Evolutionary conservation across 495 filamentous ascomycete species (phyloP).

Genomic region (Penicillium cosmopolitanum): DNA sequence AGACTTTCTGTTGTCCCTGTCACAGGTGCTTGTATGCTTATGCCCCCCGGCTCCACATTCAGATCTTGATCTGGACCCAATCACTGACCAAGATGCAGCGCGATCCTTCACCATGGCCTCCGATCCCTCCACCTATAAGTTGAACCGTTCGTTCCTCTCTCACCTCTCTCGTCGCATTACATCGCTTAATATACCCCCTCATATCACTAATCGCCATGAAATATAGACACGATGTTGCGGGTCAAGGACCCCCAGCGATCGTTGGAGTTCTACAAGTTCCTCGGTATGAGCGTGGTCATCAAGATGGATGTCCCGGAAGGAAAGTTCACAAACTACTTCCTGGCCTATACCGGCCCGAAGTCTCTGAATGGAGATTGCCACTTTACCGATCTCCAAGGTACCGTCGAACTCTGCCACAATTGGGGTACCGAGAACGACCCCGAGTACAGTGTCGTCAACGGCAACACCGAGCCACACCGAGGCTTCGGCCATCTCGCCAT

Average conservation of each 20-base stretch:
- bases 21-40: neutral
- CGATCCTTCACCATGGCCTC: conserved; percentile 70
- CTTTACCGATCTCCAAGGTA: conserved; percentile 82
- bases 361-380: conserved; percentile 73
- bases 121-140: conserved; percentile 80
- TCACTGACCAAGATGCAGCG: conserved; percentile 21
- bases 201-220: conserved; percentile 18
- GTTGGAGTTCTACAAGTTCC: conserved; percentile 92
- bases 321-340: conserved; percentile 78
- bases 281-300: conserved; percentile 83
- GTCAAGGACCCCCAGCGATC: conserved; percentile 93
- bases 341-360: conserved; percentile 68
- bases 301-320: conserved; percentile 74
- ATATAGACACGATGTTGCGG: conserved; percentile 70
- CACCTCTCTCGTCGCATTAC: neutral
- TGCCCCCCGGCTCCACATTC: neutral
- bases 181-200: conserved; percentile 9
- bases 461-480: conserved; percentile 82
- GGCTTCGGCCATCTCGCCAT: conserved; percentile 93
- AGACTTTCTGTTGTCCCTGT: conserved; percentile 6
- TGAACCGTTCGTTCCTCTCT: conserved; percentile 68
- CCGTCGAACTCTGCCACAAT: conserved; percentile 96
- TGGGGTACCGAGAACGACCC: conserved; percentile 91
- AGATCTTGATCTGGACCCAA: conserved; percentile 17
- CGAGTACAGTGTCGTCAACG: conserved; percentile 80